phyloP scores from a whole-genome alignment of 2,329 filamentous ascomycete genomes.

The Sodiomyces alkalinus region DNA sequence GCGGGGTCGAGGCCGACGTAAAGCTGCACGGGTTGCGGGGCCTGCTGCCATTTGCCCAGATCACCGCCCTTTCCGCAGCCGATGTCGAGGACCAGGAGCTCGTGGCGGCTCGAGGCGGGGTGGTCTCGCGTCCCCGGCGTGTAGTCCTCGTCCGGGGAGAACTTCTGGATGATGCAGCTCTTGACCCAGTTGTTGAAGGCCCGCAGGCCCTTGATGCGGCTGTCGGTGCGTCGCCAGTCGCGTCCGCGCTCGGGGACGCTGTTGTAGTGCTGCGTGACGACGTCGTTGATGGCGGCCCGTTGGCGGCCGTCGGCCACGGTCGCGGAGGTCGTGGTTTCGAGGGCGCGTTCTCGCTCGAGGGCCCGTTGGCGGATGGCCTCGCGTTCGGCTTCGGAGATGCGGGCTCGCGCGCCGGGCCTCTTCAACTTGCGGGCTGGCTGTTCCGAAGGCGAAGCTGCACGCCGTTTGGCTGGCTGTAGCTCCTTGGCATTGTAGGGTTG shows the following conservation, averaged over 20 bases:
- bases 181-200: slow-evolving; percentile 99
- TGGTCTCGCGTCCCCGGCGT: slow-evolving; percentile 42
- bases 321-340: slow-evolving; percentile 19
- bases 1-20: slow-evolving; percentile 93
- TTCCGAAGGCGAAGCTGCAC: slow-evolving; percentile 37
- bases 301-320: slow-evolving; percentile 23
- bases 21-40: slow-evolving; percentile 77
- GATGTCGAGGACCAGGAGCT: slow-evolving; percentile 76
- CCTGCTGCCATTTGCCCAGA: slow-evolving; percentile 87
- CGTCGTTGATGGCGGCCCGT: slow-evolving; percentile 57
- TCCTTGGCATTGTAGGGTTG: slow-evolving; percentile 45
- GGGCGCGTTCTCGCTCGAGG: slow-evolving; percentile 36
- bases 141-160: slow-evolving; percentile 67
- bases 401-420: slow-evolving; percentile 49
- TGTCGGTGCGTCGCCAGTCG: slow-evolving; percentile 89
- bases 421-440: slow-evolving; percentile 47
- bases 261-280: slow-evolving; percentile 91
- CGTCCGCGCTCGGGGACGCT: slow-evolving; percentile 83
- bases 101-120: slow-evolving; percentile 35
- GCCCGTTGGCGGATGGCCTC: slow-evolving; percentile 52
- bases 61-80: slow-evolving; percentile 96
- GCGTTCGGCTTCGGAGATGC: slow-evolving; percentile 51
- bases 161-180: slow-evolving; percentile 92
- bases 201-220: slow-evolving; percentile 84
- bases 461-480: slow-evolving; percentile 43